phyloP scores from a whole-genome alignment of 2,329 filamentous ascomycete species.

The Pestalotiopsis sp. region DNA sequence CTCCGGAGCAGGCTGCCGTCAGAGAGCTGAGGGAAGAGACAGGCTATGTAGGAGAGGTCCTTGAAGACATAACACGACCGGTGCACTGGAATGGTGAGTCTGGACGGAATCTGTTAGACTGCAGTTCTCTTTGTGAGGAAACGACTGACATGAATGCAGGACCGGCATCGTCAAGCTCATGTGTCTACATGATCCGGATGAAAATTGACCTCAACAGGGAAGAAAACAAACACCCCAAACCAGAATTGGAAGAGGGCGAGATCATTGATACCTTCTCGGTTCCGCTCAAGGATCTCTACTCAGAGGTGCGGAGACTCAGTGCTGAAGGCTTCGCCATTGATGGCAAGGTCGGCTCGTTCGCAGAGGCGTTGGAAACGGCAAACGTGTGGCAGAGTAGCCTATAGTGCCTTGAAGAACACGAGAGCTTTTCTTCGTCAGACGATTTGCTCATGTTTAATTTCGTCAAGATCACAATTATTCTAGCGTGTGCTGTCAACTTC shows the following conservation, averaged over 20 bases:
- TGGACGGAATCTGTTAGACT: neutral
- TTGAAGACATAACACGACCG: slow-evolving; percentile 23
- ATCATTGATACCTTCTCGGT: slow-evolving; percentile 54
- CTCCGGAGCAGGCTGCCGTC: slow-evolving; percentile 36
- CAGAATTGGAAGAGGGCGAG: slow-evolving; percentile 49
- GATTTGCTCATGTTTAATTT: no score
- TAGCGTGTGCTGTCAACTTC: neutral
- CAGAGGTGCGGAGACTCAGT: slow-evolving; percentile 43
- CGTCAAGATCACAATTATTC: no score
- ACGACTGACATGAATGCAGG: slow-evolving; percentile 16
- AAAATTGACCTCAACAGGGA: slow-evolving; percentile 43
- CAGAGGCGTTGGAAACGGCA: slow-evolving; percentile 29
- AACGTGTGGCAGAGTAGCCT: neutral
- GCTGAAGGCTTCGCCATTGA: slow-evolving; percentile 30
- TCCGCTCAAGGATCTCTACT: slow-evolving; percentile 43
- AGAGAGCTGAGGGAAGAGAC: slow-evolving; percentile 40
- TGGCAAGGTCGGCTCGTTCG: slow-evolving; percentile 31
- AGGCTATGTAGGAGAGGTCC: slow-evolving; percentile 35
- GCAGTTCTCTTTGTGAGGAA: neutral
- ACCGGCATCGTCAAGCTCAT: slow-evolving; percentile 30
- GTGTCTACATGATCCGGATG: slow-evolving; percentile 38
- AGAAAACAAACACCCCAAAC: slow-evolving; percentile 45
- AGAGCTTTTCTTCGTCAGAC: no score
- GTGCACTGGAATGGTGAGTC: slow-evolving; percentile 29
- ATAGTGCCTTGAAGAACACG: neutral